A percentile compares a stretch with the other conserved stretches of the same genome.
These are phyloP conservation scores for Apodospora peruviana DNA, from an alignment of 495 filamentous ascomycete genomes.

Conservation along the genomic window DNA sequence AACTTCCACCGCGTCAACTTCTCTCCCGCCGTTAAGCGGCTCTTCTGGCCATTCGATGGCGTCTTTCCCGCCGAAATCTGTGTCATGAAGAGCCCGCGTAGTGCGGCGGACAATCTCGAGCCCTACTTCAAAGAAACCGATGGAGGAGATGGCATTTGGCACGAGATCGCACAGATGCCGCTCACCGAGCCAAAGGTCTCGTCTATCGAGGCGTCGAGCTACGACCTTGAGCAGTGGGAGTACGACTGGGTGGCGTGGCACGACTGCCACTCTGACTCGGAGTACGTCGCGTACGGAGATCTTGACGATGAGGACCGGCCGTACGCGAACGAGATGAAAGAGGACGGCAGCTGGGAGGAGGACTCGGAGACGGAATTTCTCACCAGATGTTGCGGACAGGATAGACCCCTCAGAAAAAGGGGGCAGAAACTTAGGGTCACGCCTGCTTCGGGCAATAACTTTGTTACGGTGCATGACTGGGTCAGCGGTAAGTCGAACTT, in stretches of 20 bases:
- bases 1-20: constrained; percentile 2
- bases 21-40: constrained; percentile 13
- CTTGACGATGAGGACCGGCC: constrained; percentile 15
- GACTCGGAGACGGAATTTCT: constrained; percentile 12
- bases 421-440: constrained; percentile 6
- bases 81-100: constrained; percentile 12
- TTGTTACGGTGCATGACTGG: constrained; percentile 8
- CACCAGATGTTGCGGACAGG: constrained; percentile 9
- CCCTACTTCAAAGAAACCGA: constrained; percentile 10
- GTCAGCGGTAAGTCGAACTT: constrained; percentile 7
- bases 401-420: constrained; percentile 8
- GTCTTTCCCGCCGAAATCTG: constrained; percentile 17
- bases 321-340: constrained; percentile 7
- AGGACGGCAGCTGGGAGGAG: constrained; percentile 14
- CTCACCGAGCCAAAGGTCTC: constrained; percentile 20
- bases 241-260: constrained; percentile 11
- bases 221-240: constrained; percentile 17
- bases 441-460: constrained; percentile 2
- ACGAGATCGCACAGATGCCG: constrained; percentile 12
- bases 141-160: constrained; percentile 11
- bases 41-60: constrained; percentile 18
- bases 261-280: constrained; percentile 4
- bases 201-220: constrained; percentile 9
- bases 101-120: constrained; percentile 8
- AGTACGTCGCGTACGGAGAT: constrained; percentile 14